A percentile compares a stretch with the other conserved stretches of the same genome.
Evolutionary conservation across 2,329 filamentous ascomycete species (phyloP).

Genomic region (Cladosporium sp.): DNA sequence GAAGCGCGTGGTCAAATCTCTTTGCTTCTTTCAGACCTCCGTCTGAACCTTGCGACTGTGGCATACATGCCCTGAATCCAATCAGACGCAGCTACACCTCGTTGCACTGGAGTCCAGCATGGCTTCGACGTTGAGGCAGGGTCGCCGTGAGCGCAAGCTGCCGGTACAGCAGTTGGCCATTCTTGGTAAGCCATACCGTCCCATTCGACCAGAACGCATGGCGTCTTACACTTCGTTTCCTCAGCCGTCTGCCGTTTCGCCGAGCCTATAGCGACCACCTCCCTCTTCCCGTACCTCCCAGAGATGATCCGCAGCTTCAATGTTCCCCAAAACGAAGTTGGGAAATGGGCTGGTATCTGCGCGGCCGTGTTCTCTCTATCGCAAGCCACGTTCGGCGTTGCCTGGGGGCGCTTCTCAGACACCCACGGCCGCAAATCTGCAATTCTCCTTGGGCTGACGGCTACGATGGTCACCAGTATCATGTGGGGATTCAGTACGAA

Average conservation of each 20-base stretch:
- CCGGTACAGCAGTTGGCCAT: constrained; percentile 74
- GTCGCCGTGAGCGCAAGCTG: constrained; percentile 50
- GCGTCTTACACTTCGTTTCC: constrained; percentile 16
- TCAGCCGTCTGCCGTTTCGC: constrained; percentile 65
- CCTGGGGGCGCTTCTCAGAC: constrained; percentile 82
- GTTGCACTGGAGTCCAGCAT: constrained; percentile 9
- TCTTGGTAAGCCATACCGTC: constrained; percentile 59
- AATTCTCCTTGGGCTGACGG: constrained; percentile 68
- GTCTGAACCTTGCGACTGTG: neutral
- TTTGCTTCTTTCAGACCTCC: neutral
- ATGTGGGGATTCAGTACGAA: constrained; percentile 80
- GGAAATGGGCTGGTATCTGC: constrained; percentile 81
- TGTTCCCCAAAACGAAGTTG: constrained; percentile 65
- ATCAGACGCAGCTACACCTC: neutral
- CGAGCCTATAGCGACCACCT: constrained; percentile 69
- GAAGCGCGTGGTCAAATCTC: too few relatives aligned
- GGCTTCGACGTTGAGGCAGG: constrained; percentile 13
- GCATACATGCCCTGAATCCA: neutral
- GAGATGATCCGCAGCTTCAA: constrained; percentile 83
- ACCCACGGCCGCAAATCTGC: constrained; percentile 75
- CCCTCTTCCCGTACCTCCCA: constrained; percentile 90
- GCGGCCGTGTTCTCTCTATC: constrained; percentile 77
- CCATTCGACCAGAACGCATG: neutral
- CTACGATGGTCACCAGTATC: constrained; percentile 77
- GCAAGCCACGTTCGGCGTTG: constrained; percentile 82